Base-by-base conservation (phyloP, 2,329 filamentous ascomycete genomes). In the Aspergillus sp. region DNA sequence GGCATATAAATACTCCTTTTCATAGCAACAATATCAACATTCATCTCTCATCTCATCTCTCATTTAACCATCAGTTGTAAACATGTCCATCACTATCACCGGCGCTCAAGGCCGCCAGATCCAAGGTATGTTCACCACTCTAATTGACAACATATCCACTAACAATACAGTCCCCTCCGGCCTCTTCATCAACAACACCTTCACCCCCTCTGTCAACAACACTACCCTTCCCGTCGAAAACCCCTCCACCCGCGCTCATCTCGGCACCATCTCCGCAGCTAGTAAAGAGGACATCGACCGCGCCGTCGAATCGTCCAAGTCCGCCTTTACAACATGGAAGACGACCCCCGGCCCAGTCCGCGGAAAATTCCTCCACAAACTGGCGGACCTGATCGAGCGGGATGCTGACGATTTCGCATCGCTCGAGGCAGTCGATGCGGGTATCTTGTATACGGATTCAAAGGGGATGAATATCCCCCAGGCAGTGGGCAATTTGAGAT, bases 121-220 rank as follows among this genome's bases (percentile, higher is more conserved):
- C 8, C 49, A 44, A 19, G 42, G 51, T 52, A 13, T 28, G 11
- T 30, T 3, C 3, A 39, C 5, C 6, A n/a, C 9, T 6, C 8
- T 7, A 19, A 31, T 9, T 12, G 19, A 37, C 41, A 29, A 37
- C 8, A 9, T n/a, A 39, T 7, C 37, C 12, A 37, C 28, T 5
- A 4, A 7, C 13, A 5, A 27, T n/a, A 59, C 19, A 19, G 56
- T 60, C 34, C 57, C 57, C 30, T 54, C 54, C 5, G 54, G 53
- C n/a, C 48, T 60, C 2, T 59, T 60, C 33, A 60, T 60, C 39
- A 44, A 60, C 47, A 60, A 59, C 48, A 45, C 57, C 43, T 60
- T 59, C 32, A 40, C 48, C 7, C 44, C 54, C n/a, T 56, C 58
- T 1, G 39, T 36, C 1, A 54, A 49, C 3, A 46, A 45, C 12